These are phyloP conservation scores for Pichia sp. DNA, from an alignment of 1,139 yeast species.

Conservation along the genomic window DNA sequence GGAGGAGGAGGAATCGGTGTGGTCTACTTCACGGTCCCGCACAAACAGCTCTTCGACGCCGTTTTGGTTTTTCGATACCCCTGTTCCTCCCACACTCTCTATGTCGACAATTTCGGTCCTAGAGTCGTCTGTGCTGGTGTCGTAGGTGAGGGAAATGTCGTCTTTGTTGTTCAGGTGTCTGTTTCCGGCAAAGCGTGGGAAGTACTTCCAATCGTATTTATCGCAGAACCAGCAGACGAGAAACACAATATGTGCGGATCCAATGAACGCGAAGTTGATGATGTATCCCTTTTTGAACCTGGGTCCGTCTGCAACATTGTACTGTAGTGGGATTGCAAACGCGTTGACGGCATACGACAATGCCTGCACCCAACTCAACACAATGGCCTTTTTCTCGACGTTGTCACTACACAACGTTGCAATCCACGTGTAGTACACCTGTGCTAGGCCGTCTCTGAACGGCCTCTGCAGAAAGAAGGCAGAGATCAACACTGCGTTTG, in stretches of 20 bases:
- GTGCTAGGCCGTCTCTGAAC: slow-evolving; percentile 23
- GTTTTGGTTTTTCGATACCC: background rate
- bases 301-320: slow-evolving; percentile 46
- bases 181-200: slow-evolving; percentile 19
- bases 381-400: slow-evolving; percentile 46
- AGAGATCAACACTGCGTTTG: slow-evolving; percentile 14
- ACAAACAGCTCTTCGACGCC: no score
- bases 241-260: slow-evolving; percentile 19
- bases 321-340: slow-evolving; percentile 42
- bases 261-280: slow-evolving; percentile 43
- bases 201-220: slow-evolving; percentile 18
- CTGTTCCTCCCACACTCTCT: background rate
- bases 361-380: slow-evolving; percentile 46
- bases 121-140: no score
- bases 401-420: slow-evolving; percentile 40
- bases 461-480: slow-evolving; percentile 16
- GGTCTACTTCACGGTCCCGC: no score
- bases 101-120: background rate
- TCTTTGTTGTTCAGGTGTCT: slow-evolving; percentile 11
- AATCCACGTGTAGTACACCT: slow-evolving; percentile 50
- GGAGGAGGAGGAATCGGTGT: no score
- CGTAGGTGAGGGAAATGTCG: background rate
- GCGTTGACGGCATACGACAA: slow-evolving; percentile 50
- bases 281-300: slow-evolving; percentile 45
- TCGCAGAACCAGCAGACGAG: slow-evolving; percentile 19